These are phyloP conservation scores for Selenicereus undatus DNA, from an alignment of 148 eudicot genomes.

Conservation along the genomic window DNA sequence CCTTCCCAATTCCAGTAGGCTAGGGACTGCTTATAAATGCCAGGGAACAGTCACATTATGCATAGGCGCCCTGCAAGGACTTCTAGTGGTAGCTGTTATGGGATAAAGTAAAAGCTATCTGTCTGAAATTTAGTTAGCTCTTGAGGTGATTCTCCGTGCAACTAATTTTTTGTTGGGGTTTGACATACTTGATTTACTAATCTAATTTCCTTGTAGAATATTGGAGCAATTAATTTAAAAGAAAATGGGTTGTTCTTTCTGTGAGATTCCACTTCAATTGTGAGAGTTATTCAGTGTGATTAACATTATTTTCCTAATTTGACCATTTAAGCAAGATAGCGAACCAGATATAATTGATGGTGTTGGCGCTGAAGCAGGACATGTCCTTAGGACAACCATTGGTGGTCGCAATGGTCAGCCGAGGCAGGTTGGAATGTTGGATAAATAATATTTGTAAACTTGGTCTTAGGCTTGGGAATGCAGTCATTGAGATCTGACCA, in stretches of 20 bases:
- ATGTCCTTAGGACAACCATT: constrained; percentile 76
- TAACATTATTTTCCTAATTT: constrained; percentile 12
- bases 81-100: neutral
- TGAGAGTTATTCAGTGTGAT: neutral
- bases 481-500: constrained; percentile 15
- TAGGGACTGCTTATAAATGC: neutral
- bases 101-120: neutral
- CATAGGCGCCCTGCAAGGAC: neutral
- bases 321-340: constrained; percentile 63
- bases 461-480: constrained; percentile 4
- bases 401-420: constrained; percentile 97
- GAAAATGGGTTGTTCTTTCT: neutral
- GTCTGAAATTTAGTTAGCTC: neutral
- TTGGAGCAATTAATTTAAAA: neutral
- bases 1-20: neutral
- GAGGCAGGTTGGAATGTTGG: constrained; percentile 60
- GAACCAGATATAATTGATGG: constrained; percentile 89
- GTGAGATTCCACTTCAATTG: constrained; percentile 5
- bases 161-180: neutral
- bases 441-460: neutral
- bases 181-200: neutral
- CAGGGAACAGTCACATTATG: neutral
- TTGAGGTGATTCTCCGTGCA: neutral
- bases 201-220: neutral
- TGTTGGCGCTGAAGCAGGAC: constrained; percentile 95